phyloP scores from a whole-genome alignment of 2,329 filamentous ascomycete genomes.

The Apiospora saccharicola region DNA sequence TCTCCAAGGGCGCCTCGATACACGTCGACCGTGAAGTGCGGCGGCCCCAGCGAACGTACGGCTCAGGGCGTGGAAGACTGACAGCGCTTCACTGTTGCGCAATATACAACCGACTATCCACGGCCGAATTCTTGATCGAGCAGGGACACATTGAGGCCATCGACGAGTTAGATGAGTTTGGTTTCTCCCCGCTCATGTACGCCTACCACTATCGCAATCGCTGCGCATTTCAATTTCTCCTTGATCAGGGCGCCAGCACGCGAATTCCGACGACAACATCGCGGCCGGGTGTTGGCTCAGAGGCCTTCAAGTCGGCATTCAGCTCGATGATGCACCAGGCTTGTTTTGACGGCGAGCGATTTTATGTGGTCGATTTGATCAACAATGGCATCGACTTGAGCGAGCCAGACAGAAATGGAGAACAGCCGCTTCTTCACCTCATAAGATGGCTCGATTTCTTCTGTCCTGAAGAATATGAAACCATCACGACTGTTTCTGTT shows the following conservation, averaged over 20 bases:
- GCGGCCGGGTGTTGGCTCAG: not conserved
- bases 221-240: not conserved
- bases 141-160: not conserved
- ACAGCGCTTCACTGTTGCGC: not conserved
- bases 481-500: not conserved
- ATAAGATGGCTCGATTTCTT: not conserved
- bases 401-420: not conserved
- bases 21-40: not conserved
- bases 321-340: not conserved
- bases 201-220: not conserved
- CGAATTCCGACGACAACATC: not conserved
- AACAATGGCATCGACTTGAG: not conserved
- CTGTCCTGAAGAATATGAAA: accelerated
- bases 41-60: not conserved
- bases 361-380: not conserved
- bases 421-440: not conserved
- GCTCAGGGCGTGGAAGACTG: not conserved
- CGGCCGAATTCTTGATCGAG: not conserved
- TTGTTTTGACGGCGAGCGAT: not conserved
- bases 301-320: not conserved
- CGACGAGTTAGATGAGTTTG: not conserved
- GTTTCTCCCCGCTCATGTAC: not conserved
- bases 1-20: not conserved
- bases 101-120: not conserved
- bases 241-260: not conserved